phyloP scores from a whole-genome alignment of 495 filamentous ascomycete genomes.

The Pseudotulostoma volvatum region DNA sequence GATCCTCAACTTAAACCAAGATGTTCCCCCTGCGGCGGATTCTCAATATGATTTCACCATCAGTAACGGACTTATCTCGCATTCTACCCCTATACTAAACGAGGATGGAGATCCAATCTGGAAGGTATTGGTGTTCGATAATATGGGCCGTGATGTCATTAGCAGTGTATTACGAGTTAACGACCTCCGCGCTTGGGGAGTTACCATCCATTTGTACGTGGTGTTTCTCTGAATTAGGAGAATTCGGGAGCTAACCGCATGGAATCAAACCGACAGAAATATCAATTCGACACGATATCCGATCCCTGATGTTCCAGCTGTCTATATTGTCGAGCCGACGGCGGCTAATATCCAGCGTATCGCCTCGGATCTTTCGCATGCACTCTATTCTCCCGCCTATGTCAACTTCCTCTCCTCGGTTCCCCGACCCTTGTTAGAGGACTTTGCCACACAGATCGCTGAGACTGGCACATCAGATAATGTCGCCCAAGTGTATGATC shows the following conservation, averaged over 20 bases:
- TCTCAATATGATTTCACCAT: conserved; percentile 33
- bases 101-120: conserved; percentile 72
- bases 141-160: conserved; percentile 59
- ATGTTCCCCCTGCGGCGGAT: conserved; percentile 37
- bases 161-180: conserved; percentile 89
- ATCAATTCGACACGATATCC: conserved; percentile 69
- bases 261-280: too few species aligned
- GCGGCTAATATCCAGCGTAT: conserved; percentile 63
- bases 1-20: conserved; percentile 87
- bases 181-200: conserved; percentile 78
- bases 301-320: conserved; percentile 90
- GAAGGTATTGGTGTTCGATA: conserved; percentile 57
- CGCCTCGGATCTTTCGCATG: conserved; percentile 70
- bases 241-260: too few species aligned
- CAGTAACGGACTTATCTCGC: conserved; percentile 42
- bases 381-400: conserved; percentile 84
- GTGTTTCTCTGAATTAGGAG: too few species aligned
- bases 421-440: conserved; percentile 80
- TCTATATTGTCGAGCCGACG: conserved; percentile 90
- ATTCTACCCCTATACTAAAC: conserved; percentile 63
- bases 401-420: conserved; percentile 96
- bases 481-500: conserved; percentile 87
- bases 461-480: conserved; percentile 67
- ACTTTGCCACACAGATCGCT: conserved; percentile 82
- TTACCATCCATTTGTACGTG: conserved; percentile 85